Evolutionary conservation across 768 basidiomycete genomes (phyloP), one percentile per base, ranked within the genome.

Genomic region (Podaxis sp.): DNA sequence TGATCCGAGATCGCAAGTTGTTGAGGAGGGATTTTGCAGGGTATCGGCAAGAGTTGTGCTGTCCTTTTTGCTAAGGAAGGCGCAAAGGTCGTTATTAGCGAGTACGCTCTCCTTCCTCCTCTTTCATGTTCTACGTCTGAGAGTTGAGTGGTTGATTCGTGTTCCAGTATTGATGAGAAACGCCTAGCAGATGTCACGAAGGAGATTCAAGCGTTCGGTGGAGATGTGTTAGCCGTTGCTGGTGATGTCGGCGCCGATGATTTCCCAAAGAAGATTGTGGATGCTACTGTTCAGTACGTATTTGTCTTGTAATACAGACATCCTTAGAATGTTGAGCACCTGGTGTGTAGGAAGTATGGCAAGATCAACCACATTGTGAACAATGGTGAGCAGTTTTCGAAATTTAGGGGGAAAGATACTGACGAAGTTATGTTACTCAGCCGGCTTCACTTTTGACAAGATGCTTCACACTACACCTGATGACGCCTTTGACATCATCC

Each of bases 391-490:
- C 69, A 2, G n/a, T 35, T 18, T 32, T 46, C n/a, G 27, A 10
- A 42, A 23, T 25, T 18, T 35, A 6, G 16, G 5, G 18, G 18
- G 18, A 10, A 40, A 28, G 14, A 36, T 23, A 35, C 28, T 63
- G 21, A 63, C 28, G 35, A 36, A n/a, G 10, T n/a, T 56, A 36
- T n/a, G 16, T 51, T 28, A 16, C 7, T 2, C 16, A 85, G 87
- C 88, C 50, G 88, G 86, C 51, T 91, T 91, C 76, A 90, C 89
- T 5, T 90, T 82, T 66, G 89, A 92, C 80, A 89, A 87, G 72
- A 94, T 94, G 92, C 77, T 93, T 40, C 91, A 92, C 74, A 91
- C 90, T 4, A 91, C 87, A 62, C 86, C 89, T 2, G 92, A 94
- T 73, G 89, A 92, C 47, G 82, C 85, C 1, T 94, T 83, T 70